These are phyloP conservation scores for Trichoderma sp. DNA, from an alignment of 2,329 filamentous ascomycete genomes.

Conservation along the genomic window DNA sequence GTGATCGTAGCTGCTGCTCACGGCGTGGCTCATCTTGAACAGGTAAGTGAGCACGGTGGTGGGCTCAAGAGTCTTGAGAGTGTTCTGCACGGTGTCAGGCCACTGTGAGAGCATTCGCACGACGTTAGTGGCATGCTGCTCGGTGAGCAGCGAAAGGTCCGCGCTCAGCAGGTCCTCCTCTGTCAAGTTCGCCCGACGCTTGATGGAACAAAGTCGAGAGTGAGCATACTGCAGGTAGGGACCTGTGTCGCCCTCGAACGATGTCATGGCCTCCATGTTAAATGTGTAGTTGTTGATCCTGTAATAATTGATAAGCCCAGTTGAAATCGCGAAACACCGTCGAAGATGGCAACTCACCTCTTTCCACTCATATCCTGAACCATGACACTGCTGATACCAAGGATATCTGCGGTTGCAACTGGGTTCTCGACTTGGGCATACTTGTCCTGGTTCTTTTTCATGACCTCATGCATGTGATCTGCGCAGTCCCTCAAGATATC, in stretches of 20 bases:
- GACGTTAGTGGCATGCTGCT: conserved; percentile 73
- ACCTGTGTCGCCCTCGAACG: conserved; percentile 83
- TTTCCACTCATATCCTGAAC: conserved; percentile 98
- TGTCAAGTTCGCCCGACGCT: conserved; percentile 57
- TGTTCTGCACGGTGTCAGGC: conserved; percentile 83
- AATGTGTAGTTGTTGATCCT: conserved; percentile 71
- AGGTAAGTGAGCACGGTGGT: conserved; percentile 61
- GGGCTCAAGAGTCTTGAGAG: conserved; percentile 81
- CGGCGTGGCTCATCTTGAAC: conserved; percentile 82
- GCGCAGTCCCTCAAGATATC: conserved; percentile 64
- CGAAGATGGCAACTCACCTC: conserved; percentile 56
- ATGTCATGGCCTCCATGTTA: conserved; percentile 80
- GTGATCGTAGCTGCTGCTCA: conserved; percentile 81
- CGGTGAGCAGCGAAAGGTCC: conserved; percentile 69
- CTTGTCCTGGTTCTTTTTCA: conserved; percentile 88
- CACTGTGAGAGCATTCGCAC: conserved; percentile 79
- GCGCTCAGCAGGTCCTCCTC: conserved; percentile 63
- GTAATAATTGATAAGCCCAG: not conserved
- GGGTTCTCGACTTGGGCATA: conserved; percentile 89
- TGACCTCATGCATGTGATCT: conserved; percentile 97
- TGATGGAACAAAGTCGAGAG: conserved; percentile 69
- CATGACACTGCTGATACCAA: conserved; percentile 96
- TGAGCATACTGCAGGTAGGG: conserved; percentile 85
- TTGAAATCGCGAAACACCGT: not conserved
- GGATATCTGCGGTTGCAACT: conserved; percentile 76